Evolutionary conservation across 441 rosid species (phyloP).

Genomic region (Theobroma grandiflorum): DNA sequence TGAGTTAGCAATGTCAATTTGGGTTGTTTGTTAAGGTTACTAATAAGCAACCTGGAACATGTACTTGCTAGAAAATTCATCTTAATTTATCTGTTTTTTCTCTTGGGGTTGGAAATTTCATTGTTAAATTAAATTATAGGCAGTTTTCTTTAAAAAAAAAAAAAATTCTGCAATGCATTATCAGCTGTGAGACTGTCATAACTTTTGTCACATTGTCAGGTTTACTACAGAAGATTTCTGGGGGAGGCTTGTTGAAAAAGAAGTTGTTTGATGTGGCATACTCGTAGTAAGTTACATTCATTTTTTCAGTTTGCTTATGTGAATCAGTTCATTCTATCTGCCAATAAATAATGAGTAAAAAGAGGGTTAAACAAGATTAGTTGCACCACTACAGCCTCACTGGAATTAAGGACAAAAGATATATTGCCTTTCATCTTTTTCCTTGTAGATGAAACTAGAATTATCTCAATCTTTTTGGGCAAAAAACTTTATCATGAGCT

Average conservation of each 20-base stretch:
- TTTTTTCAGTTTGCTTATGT: constrained; percentile 24
- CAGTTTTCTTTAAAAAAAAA: neutral
- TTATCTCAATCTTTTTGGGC: neutral
- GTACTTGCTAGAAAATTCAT: neutral
- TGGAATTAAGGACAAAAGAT: neutral
- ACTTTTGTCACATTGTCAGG: constrained; percentile 52
- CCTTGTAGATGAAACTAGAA: neutral
- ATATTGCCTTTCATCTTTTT: neutral
- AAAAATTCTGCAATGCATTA: neutral
- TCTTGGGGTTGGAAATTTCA: neutral
- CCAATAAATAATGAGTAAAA: neutral
- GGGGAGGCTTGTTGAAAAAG: constrained; percentile 66
- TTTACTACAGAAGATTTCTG: constrained; percentile 75
- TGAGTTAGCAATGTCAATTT: constrained; percentile 17
- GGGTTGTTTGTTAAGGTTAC: neutral
- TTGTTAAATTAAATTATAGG: neutral
- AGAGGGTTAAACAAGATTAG: neutral
- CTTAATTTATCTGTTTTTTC: neutral
- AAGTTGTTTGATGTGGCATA: constrained; percentile 76
- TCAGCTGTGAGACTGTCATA: constrained; percentile 11
- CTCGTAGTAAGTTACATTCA: constrained; percentile 65
- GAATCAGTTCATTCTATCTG: neutral
- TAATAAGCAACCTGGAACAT: neutral
- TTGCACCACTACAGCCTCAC: neutral
- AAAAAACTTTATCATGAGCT: neutral